Percentiles rank a stretch among this genome's conserved stretches.
Evolutionary conservation across 1,284 basidiomycete species (phyloP).

Genomic region (Sanghuangporus weigelae): DNA sequence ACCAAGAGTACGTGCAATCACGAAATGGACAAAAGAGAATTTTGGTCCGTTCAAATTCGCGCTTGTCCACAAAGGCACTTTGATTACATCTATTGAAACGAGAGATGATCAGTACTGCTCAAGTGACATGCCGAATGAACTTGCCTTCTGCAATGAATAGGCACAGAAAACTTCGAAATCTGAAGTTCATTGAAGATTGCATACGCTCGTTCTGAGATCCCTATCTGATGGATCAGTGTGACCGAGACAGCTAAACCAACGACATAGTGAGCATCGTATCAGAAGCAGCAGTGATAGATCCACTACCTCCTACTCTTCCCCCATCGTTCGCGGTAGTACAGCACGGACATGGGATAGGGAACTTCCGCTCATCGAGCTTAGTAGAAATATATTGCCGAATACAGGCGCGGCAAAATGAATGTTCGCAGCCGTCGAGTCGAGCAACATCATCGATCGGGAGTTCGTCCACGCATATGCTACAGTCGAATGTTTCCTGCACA

Average conservation of each 20-base stretch:
- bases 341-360: constrained; percentile 56
- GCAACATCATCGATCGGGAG: constrained; percentile 41
- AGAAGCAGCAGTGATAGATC: constrained; percentile 33
- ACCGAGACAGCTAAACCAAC: constrained; percentile 37
- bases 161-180: constrained; percentile 44
- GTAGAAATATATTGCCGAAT: constrained; percentile 38
- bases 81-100: constrained; percentile 35
- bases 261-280: background rate
- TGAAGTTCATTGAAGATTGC: constrained; percentile 49
- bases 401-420: constrained; percentile 55
- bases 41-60: constrained; percentile 37
- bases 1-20: constrained; percentile 45
- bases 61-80: constrained; percentile 43
- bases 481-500: constrained; percentile 39
- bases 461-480: constrained; percentile 54
- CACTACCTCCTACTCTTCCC: constrained; percentile 5
- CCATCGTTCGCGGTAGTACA: constrained; percentile 33
- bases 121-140: background rate
- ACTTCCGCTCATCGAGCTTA: constrained; percentile 48
- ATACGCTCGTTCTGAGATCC: constrained; percentile 43
- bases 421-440: constrained; percentile 41
- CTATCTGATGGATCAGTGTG: constrained; percentile 39
- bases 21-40: constrained; percentile 41
- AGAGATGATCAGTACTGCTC: background rate
- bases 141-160: constrained; percentile 48